A percentile compares a stretch with the other conserved stretches of the same genome.
These are phyloP conservation scores for Podospora anserina DNA, from an alignment of 495 filamentous ascomycete species.

Conservation along the genomic window DNA sequence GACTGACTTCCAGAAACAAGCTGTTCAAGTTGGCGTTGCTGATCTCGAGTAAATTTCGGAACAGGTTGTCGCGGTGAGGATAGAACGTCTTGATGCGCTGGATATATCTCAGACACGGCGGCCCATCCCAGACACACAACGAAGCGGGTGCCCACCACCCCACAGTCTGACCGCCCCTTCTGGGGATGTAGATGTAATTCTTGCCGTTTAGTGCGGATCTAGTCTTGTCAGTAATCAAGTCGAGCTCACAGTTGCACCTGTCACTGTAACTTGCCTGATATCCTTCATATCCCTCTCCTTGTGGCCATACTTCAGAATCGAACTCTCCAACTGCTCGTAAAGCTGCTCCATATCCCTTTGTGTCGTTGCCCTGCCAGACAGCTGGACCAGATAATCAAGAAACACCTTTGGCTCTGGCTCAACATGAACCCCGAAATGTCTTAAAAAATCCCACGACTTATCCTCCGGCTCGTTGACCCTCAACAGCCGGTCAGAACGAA, in stretches of 20 bases:
- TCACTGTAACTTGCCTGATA: neutral
- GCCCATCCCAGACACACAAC: neutral
- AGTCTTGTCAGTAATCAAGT: neutral
- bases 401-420: neutral
- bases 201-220: neutral
- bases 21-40: neutral
- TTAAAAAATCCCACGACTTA: neutral
- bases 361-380: neutral
- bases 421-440: neutral
- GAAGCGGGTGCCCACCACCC: neutral
- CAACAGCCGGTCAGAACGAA: neutral
- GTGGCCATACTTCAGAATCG: neutral
- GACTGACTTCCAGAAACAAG: neutral
- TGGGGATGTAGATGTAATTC: neutral
- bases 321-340: neutral
- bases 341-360: neutral
- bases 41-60: neutral
- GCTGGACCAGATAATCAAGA: neutral
- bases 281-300: neutral
- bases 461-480: neutral
- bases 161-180: neutral
- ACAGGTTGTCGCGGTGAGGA: neutral
- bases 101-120: neutral
- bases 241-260: neutral
- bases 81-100: neutral